A percentile compares a stretch with the other conserved stretches of the same genome.
phyloP scores from a whole-genome alignment of 495 filamentous ascomycete species.

The Letharia lupina region DNA sequence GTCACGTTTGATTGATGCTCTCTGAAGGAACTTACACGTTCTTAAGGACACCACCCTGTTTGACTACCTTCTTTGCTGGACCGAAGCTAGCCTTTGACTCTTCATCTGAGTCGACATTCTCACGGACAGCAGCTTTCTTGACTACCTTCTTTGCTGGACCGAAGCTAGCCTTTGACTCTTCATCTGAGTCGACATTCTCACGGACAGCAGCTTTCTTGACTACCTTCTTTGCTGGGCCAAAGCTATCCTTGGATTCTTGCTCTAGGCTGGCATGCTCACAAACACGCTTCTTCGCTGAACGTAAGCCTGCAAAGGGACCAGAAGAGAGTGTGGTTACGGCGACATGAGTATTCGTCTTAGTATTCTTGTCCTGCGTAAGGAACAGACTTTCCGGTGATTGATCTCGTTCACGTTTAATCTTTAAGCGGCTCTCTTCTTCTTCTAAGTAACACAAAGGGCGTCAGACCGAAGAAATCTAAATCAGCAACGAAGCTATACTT shows the following conservation, averaged over 20 bases:
- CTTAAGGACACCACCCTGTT: not conserved
- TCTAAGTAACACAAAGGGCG: not conserved
- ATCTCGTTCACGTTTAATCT: not conserved
- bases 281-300: not conserved
- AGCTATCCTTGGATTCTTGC: not conserved
- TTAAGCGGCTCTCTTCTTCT: not conserved
- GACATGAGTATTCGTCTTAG: not conserved
- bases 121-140: not conserved
- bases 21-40: not conserved
- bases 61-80: constrained; percentile 5
- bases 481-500: not conserved
- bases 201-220: not conserved
- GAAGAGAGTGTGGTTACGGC: not conserved
- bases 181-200: not conserved
- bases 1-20: not conserved
- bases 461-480: not conserved
- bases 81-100: not conserved
- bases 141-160: constrained; percentile 3
- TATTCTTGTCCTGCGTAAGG: not conserved
- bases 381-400: not conserved
- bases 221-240: constrained; percentile 1
- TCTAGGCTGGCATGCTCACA: not conserved
- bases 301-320: not conserved
- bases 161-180: not conserved
- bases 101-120: not conserved